A percentile compares a stretch with the other conserved stretches of the same genome.
phyloP scores from a whole-genome alignment of 352 stramenopile species.

The Pythium myriotylum region DNA sequence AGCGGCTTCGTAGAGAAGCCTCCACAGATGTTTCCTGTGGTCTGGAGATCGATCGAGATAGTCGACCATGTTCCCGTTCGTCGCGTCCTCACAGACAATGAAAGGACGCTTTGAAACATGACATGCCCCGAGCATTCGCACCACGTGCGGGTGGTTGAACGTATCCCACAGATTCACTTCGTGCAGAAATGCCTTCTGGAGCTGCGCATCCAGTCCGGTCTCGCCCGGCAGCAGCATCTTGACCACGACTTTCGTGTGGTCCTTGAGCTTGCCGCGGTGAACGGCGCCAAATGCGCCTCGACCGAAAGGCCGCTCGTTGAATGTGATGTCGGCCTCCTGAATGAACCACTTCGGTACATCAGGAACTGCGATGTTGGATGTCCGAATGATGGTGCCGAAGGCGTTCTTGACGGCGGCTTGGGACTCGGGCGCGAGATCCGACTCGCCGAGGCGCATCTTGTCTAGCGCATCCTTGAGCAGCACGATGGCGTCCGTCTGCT shows the following conservation, averaged over 20 bases:
- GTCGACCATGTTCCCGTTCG: conserved; percentile 27
- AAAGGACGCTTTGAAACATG: conserved; percentile 21
- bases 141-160: conserved; percentile 84
- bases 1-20: conserved; percentile 17
- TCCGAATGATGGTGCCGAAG: no score
- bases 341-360: conserved; percentile 15
- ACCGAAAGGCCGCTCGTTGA: neutral
- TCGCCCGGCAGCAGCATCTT: conserved; percentile 8
- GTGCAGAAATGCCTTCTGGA: no score
- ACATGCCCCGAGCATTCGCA: conserved; percentile 62
- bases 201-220: neutral
- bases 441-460: no score
- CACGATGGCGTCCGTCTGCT: no score
- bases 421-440: no score
- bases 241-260: conserved; percentile 1
- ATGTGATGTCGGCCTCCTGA: neutral
- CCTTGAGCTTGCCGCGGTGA: neutral
- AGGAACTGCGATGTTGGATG: no score
- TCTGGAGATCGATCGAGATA: conserved; percentile 23
- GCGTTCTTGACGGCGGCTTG: no score
- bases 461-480: no score
- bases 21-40: conserved; percentile 27
- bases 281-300: conserved; percentile 1
- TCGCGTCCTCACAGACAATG: conserved; percentile 34
- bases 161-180: conserved; percentile 76